Percentiles rank a stretch among this genome's conserved stretches.
These are phyloP conservation scores for Acanthamoeba royreba DNA, from an alignment of 208 protist species.

Conservation along the genomic window DNA sequence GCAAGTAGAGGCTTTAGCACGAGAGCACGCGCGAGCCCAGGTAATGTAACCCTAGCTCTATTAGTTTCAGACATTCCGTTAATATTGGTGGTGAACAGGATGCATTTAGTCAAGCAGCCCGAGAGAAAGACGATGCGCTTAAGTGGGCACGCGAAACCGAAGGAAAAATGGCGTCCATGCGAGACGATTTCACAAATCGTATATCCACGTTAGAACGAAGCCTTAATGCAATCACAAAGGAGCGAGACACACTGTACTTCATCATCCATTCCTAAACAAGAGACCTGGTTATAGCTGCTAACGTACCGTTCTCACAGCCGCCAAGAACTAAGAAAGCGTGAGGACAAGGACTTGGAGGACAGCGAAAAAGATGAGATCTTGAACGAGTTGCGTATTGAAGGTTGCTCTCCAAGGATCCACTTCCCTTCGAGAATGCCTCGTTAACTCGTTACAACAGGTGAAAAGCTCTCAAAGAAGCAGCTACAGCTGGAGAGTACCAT, in stretches of 20 bases:
- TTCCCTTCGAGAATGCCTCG: neutral
- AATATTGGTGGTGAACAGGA: neutral
- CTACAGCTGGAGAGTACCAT: neutral
- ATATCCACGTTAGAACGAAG: neutral
- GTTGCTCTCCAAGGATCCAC: neutral
- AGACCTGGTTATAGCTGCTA: no score
- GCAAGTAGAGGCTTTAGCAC: neutral
- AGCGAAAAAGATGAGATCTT: conserved; percentile 22
- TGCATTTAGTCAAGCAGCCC: neutral
- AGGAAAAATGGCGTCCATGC: neutral
- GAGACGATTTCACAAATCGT: neutral
- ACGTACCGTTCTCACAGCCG: neutral
- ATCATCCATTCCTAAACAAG: neutral
- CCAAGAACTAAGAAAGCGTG: neutral
- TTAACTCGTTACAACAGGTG: neutral
- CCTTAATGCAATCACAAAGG: neutral
- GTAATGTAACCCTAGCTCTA: no score
- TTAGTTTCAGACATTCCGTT: neutral
- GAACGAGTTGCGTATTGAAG: neutral
- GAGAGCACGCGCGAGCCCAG: neutral
- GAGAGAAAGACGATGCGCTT: neutral
- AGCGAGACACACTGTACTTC: neutral
- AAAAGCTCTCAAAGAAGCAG: conserved; percentile 31
- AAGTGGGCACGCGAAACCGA: neutral
- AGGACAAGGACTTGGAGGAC: neutral